phyloP scores from a whole-genome alignment of 2,329 filamentous ascomycete genomes.

The Xylaria sp. region DNA sequence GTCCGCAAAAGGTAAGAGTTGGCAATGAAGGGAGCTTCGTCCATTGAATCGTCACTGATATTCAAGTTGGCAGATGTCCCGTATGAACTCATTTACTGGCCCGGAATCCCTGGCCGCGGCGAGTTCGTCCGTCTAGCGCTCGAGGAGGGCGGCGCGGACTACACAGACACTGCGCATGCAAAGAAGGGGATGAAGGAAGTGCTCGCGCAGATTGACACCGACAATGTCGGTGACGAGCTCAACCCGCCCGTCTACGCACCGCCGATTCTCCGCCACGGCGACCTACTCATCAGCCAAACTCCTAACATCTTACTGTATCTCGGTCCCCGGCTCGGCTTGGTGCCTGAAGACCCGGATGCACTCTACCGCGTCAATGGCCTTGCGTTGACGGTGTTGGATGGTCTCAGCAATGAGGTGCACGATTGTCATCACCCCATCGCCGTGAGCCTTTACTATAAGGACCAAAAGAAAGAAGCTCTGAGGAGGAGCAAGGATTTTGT shows the following conservation, averaged over 20 bases:
- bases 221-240: conserved; percentile 43
- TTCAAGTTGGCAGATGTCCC: conserved; percentile 33
- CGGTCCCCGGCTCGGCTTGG: conserved; percentile 54
- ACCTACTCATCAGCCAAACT: conserved; percentile 61
- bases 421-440: conserved; percentile 71
- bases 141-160: conserved; percentile 60
- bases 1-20: conserved; percentile 33
- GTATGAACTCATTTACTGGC: conserved; percentile 69
- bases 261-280: conserved; percentile 59
- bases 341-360: conserved; percentile 39
- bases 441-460: conserved; percentile 59
- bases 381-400: conserved; percentile 64
- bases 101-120: conserved; percentile 64
- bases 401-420: conserved; percentile 64
- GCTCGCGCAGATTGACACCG: conserved; percentile 40
- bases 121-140: conserved; percentile 69
- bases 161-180: conserved; percentile 53
- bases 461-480: conserved; percentile 65
- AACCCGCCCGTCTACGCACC: conserved; percentile 65
- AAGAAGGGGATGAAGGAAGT: conserved; percentile 49
- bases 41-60: background rate
- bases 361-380: conserved; percentile 58
- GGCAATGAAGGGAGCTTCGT: background rate
- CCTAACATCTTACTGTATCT: conserved; percentile 70
- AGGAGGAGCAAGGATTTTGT: conserved; percentile 54